Conservation (phyloP, 1,284 basidiomycete species). For the Gomphus bonarii region DNA sequence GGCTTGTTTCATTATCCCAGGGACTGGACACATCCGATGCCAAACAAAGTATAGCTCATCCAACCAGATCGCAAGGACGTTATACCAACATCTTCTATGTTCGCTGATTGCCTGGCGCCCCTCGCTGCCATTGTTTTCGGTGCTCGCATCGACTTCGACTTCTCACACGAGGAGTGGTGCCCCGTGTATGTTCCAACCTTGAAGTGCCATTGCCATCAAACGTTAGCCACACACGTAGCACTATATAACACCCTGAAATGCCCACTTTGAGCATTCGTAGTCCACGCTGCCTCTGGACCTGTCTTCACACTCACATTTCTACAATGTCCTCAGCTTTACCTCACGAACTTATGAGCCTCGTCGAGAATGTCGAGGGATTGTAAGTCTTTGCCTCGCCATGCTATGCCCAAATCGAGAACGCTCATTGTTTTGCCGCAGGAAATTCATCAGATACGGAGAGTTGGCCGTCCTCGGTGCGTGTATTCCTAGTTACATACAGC, state of each 20-base stretch:
- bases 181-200: background rate
- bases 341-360: background rate
- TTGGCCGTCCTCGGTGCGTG: slow-evolving; percentile 3
- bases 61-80: background rate
- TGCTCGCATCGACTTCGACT: background rate
- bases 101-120: background rate
- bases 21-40: background rate
- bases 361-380: background rate
- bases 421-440: background rate
- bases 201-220: background rate
- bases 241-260: background rate
- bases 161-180: background rate
- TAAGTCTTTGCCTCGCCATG: background rate
- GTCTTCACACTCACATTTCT: background rate
- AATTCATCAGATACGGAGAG: slow-evolving; percentile 5
- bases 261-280: background rate
- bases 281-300: background rate
- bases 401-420: background rate
- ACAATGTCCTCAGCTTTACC: background rate
- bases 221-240: background rate
- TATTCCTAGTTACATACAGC: background rate
- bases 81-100: background rate
- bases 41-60: background rate
- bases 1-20: background rate
- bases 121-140: background rate